Conservation (phyloP, 2,329 filamentous ascomycete genomes). For the Tolypocladium ovalisporum region DNA sequence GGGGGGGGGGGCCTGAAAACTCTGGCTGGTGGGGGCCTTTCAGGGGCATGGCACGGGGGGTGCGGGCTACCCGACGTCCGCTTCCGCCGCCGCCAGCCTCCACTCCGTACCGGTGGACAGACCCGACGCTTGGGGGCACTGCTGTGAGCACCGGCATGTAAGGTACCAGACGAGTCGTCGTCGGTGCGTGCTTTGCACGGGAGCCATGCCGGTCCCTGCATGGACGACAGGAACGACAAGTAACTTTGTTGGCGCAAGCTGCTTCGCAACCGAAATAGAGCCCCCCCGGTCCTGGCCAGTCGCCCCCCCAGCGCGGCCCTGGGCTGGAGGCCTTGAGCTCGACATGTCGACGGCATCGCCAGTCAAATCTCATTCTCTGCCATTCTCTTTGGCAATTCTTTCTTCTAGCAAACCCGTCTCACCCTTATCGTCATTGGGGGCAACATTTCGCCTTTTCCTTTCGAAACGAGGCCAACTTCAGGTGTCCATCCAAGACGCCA, state of each 20-base stretch:
- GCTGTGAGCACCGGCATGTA: no score
- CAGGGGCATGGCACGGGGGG: no score
- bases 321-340: background rate
- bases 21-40: no score
- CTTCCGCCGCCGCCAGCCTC: no score
- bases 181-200: no score
- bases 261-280: background rate
- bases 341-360: background rate
- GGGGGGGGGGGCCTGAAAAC: no score
- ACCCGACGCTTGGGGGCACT: no score
- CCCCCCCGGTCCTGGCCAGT: background rate
- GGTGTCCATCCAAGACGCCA: background rate
- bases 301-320: background rate
- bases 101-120: no score
- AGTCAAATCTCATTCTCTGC: background rate
- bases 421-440: background rate
- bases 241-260: no score
- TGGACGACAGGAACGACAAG: no score
- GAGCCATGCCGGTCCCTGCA: no score
- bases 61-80: background rate
- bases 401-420: background rate
- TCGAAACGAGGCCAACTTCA: background rate
- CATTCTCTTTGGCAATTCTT: background rate
- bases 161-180: no score
- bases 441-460: background rate